phyloP scores from a whole-genome alignment of 768 basidiomycete species.

The Mycena vulgaris region DNA sequence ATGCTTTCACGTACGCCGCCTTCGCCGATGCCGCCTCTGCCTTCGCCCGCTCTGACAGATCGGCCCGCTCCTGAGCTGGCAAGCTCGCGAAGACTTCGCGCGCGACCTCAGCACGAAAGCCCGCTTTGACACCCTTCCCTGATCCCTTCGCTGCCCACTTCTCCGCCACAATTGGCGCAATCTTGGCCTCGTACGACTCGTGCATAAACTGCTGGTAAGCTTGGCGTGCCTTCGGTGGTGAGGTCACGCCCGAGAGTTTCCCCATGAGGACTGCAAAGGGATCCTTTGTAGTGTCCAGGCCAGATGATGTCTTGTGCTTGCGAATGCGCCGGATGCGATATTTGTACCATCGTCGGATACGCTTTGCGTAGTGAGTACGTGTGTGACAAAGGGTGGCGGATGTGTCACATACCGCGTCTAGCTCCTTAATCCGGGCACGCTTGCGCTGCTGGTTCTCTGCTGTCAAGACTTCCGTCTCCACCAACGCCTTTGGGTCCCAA shows the following conservation, averaged over 20 bases:
- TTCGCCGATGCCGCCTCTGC: neutral
- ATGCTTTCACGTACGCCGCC: neutral
- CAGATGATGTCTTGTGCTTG: neutral
- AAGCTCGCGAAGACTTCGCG: neutral
- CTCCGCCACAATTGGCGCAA: neutral
- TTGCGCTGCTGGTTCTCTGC: neutral
- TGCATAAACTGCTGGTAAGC: conserved; percentile 24
- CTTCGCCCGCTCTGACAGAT: neutral
- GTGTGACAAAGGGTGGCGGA: neutral
- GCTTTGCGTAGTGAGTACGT: neutral
- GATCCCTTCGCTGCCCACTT: neutral
- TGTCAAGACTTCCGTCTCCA: neutral
- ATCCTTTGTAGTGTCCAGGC: neutral
- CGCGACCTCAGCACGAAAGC: neutral
- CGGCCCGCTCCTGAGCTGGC: neutral
- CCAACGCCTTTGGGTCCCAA: neutral
- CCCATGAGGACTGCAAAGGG: neutral
- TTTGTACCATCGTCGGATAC: conserved; percentile 28
- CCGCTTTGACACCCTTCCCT: neutral
- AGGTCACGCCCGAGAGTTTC: neutral
- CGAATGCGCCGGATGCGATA: conserved; percentile 6
- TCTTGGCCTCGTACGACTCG: neutral
- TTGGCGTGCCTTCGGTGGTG: conserved; percentile 4
- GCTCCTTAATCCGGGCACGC: neutral
- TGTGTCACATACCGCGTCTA: conserved; percentile 1